These are phyloP conservation scores for Microcyclosporella mali DNA, from an alignment of 2,329 filamentous ascomycete genomes.

Conservation along the genomic window DNA sequence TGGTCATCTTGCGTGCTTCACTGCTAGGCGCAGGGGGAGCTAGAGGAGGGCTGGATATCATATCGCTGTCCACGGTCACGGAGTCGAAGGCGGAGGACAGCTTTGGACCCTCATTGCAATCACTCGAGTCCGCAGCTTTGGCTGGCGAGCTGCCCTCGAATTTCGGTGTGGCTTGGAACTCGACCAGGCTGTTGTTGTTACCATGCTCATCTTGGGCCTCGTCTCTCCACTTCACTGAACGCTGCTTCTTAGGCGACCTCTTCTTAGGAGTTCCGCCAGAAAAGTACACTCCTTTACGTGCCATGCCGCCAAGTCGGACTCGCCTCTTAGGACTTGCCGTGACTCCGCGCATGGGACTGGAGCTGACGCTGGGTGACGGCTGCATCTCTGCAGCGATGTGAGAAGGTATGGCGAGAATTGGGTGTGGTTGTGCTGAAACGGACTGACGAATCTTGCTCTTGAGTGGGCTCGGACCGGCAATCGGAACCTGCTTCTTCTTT, in stretches of 20 bases:
- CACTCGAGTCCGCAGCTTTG: constrained; percentile 5
- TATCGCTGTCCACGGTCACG: neutral
- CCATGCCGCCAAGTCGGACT: constrained; percentile 49
- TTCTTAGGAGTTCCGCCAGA: constrained; percentile 66
- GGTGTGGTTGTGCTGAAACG: neutral
- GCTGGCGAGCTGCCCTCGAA: constrained; percentile 50
- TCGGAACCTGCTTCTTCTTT: constrained; percentile 50
- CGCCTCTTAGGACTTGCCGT: constrained; percentile 76
- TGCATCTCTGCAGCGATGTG: constrained; percentile 17
- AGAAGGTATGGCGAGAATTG: neutral
- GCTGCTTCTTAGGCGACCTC: constrained; percentile 58
- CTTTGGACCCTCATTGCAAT: constrained; percentile 36
- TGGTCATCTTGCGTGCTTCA: constrained; percentile 45
- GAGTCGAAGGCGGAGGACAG: constrained; percentile 38
- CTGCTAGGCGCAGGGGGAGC: constrained; percentile 55
- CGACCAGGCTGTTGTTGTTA: constrained; percentile 68
- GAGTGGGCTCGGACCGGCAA: constrained; percentile 44
- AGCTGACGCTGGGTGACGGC: constrained; percentile 10
- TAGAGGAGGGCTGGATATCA: constrained; percentile 40
- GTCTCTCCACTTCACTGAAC: constrained; percentile 85
- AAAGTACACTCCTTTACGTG: constrained; percentile 61
- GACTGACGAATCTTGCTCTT: constrained; percentile 39
- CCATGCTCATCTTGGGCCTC: constrained; percentile 69
- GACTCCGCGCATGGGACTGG: constrained; percentile 34
- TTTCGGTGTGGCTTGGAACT: constrained; percentile 86